Base-by-base conservation (phyloP, 441 rosid species). In the Dalechampia spathulata region DNA sequence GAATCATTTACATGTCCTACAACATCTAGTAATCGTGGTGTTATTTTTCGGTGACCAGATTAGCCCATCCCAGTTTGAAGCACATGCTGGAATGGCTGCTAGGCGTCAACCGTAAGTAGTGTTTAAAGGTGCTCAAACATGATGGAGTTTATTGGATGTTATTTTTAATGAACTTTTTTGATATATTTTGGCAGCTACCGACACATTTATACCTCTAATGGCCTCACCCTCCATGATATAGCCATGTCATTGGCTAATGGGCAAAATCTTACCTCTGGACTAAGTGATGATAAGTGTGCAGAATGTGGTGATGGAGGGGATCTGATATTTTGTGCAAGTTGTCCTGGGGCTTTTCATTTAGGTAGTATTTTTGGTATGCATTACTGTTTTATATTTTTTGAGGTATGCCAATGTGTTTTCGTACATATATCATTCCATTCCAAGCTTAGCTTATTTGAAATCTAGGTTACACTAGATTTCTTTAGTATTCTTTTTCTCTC, bases 81-180 rank as follows among this genome's bases (percentile, higher is more conserved):
- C 99, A 26, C 99, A 94, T 78, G 97, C 97, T 76, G 99, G 99
- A 72, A 90, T 87, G 96, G 86, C 99, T 59, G 91, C 78, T 54
- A 82, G 96, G 70, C 86, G 97, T 65, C 97, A 94, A 76, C 99
- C 96, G 99, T 94, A 62, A 90, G 99, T 76, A 50, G 41, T 52
- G 22, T 42, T 55, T 30, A 9, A 10, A 43, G 37, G 43, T 62
- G 14, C 22, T 58, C 30, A 41, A 40, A 21, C 40, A 47, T 44
- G 7, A 14, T 37, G 17, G 27, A 15, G 14, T n/a, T 3, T 45
- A 46, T 36, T 55, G 34, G 12, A 12, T 42, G 37, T 36, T 67
- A 27, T 23, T 52, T 49, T 36, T 37, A 46, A 49, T 49, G 28
- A 66, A 39, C 64, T 19, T 49, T n/a, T 17, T 49, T 37, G 25